Evolutionary conservation across 768 basidiomycete genomes (phyloP), one percentile per base, ranked within the genome.

Genomic region (Inosperma sp.): DNA sequence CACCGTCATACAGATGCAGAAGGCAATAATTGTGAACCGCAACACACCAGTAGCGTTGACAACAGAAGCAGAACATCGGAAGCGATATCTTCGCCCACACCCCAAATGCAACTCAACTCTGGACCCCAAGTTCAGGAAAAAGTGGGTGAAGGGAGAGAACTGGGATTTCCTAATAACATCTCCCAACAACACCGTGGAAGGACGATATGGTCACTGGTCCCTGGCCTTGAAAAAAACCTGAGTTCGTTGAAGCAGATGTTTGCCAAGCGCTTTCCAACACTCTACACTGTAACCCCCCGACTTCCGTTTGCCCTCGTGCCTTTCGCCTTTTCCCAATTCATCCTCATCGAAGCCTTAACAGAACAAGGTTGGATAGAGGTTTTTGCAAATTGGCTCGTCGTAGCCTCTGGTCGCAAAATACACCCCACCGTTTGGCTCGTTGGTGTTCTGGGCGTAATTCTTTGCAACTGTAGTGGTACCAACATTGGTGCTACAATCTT

Each of bases 251-350:
- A 56, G 49, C 34, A 59, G 63, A 49, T 12, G 35, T 9, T 29
- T 33, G 40, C 50, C 56, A 19, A 33, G 26, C 72, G 73, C 37
- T 89, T 90, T 64, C 92, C 91, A 0, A 93, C 88, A 3, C 73
- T 86, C 53, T 74, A 78, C 63, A 79, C 79, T 8, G 80, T 82
- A 14, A 69, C 83, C 23, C 76, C 81, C 0, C 79, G 85, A 19
- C 74, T 94, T 0, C 94, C 93, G 1, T 82, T 93, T 52, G 77
- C 82, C 9, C 80, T 96, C 5, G 70, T 96, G 10, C 91, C 91
- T 0, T 98, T 98, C 61, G 89, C 93, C 0, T 93, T 97, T 63
- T 84, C 87, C 1, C 92, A 94, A 68, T 97, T 98, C 71, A 90
- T 97, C 57, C 80, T 98, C 51, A 90, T 95, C 53, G 87, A 94